Percentiles rank a stretch among this genome's conserved stretches.
phyloP scores from a whole-genome alignment of 495 filamentous ascomycete species.

The Tuber melanosporum region DNA sequence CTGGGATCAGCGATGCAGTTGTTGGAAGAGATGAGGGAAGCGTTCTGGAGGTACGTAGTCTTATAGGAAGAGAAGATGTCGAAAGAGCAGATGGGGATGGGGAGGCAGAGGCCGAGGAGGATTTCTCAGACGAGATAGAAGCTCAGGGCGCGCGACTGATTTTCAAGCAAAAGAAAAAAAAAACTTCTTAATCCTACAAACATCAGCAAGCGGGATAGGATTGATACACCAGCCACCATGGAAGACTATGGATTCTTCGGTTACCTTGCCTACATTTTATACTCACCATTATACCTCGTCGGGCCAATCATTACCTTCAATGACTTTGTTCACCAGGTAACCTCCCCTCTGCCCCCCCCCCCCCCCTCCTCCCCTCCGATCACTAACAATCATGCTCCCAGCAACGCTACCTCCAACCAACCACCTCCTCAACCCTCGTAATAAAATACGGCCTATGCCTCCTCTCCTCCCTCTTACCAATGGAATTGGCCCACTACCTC shows the following conservation, averaged over 20 bases:
- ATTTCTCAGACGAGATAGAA: slow-evolving; percentile 14
- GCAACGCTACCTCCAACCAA: slow-evolving; percentile 61
- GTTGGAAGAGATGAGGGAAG: slow-evolving; percentile 47
- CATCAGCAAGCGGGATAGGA: slow-evolving; percentile 79
- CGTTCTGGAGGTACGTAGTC: slow-evolving; percentile 70
- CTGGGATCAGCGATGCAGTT: slow-evolving; percentile 1
- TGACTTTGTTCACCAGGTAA: slow-evolving; percentile 85
- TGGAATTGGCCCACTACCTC: slow-evolving; percentile 89
- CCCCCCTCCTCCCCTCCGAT: slow-evolving; percentile 55
- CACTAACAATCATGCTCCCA: slow-evolving; percentile 60
- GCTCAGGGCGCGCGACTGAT: slow-evolving; percentile 28
- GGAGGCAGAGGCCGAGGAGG: slow-evolving; percentile 1
- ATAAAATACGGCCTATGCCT: slow-evolving; percentile 79
- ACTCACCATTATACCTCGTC: slow-evolving; percentile 85
- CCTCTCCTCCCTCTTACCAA: slow-evolving; percentile 67
- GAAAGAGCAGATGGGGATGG: slow-evolving; percentile 13
- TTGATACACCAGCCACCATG: slow-evolving; percentile 63
- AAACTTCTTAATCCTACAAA: slow-evolving; percentile 78
- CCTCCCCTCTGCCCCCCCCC: slow-evolving; percentile 44
- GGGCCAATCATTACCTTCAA: slow-evolving; percentile 97
- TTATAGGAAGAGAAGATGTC: slow-evolving; percentile 17
- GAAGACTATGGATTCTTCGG: slow-evolving; percentile 71
- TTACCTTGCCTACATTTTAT: slow-evolving; percentile 80
- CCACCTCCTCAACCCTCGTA: slow-evolving; percentile 56
- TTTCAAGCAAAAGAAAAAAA: slow-evolving; percentile 79